Evolutionary conservation across 192 early-diverging fungal species (phyloP), one percentile per base, ranked within the genome.

Genomic region (Entomortierella lignicola): DNA sequence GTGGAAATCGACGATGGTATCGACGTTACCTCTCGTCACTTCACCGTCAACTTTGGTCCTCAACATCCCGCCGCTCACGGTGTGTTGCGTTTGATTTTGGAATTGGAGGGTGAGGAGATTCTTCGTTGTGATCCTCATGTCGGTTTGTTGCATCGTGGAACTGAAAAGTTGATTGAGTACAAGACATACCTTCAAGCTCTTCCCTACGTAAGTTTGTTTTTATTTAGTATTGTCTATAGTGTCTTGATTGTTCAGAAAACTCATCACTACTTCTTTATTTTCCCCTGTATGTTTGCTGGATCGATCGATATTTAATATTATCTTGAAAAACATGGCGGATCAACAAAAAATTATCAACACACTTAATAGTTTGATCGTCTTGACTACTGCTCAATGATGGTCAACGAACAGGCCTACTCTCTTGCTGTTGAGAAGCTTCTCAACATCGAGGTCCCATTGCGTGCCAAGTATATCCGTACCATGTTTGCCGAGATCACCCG

Each of bases 361-460:
- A 29, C 15, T 26, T 15, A 34, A 41, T 51, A 77, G 73, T 97
- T 99, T 87, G 98, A 98, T 83, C 96, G 96, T 58, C 87, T 97
- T 72, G 96, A 98, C 83, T 99, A 99, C 82, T 92, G 96, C 56
- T 99, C 98, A 43, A 99, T 99, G 96, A 99, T 99, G 98, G 92
- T 91, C 65, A 99, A 99, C 86, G 98, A 99, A 85, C 94, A 98
- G 86, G 92, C 92, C 13, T 99, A 98, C 83, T 97, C 96, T 50
- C 87, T 99, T 41, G 96, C 98, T 30, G 95, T 98, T 17, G 98
- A 99, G 83, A 99, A 99, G 81, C 88, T 99, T 39, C 90, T 99
- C 57, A 99, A 99, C 90, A 94, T 99, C 72, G 95, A 99, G 25
- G 90, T 98, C 34, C 98, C 98, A 31, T 69, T 88, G 56, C 93